Evolutionary conservation across 441 rosid genomes (phyloP).

Genomic region (Euphorbia celastroides): DNA sequence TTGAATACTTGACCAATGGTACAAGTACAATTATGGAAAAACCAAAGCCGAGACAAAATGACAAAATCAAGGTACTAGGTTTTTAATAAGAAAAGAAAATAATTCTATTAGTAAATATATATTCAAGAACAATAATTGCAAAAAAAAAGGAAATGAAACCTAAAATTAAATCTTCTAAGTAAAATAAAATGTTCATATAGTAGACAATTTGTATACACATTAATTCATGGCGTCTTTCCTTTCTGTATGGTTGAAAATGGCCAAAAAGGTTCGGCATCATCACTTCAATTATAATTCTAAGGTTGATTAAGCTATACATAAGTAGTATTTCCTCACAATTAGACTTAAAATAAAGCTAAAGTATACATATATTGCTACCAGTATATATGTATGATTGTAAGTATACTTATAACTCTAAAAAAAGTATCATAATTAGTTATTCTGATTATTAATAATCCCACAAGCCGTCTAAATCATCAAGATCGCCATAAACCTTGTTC

Average conservation of each 20-base stretch:
- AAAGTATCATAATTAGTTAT: background rate
- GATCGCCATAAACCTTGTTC: conserved; percentile 29
- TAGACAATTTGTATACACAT: background rate
- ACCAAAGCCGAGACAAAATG: too few relatives aligned
- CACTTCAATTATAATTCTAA: background rate
- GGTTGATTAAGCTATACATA: conserved; percentile 22
- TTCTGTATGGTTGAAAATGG: conserved; percentile 15
- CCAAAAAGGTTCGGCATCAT: conserved; percentile 20
- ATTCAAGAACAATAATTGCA: background rate
- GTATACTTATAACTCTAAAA: conserved; percentile 2
- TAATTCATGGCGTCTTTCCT: conserved; percentile 22
- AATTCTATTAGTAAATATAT: background rate
- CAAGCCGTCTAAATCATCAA: conserved; percentile 31
- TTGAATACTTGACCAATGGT: background rate
- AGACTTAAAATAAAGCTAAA: conserved; percentile 1
- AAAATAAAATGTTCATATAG: too few relatives aligned
- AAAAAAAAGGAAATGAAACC: conserved; percentile 8
- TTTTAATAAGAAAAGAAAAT: too few relatives aligned
- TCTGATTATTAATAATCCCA: conserved; percentile 38
- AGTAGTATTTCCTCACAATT: conserved; percentile 7
- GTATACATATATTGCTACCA: too few relatives aligned
- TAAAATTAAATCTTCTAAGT: too few relatives aligned
- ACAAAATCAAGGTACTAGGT: too few relatives aligned
- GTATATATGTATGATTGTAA: background rate
- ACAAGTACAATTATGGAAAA: too few relatives aligned